These are phyloP conservation scores for Silene coronaria DNA, from an alignment of 179 eudicot genomes.

Conservation along the genomic window DNA sequence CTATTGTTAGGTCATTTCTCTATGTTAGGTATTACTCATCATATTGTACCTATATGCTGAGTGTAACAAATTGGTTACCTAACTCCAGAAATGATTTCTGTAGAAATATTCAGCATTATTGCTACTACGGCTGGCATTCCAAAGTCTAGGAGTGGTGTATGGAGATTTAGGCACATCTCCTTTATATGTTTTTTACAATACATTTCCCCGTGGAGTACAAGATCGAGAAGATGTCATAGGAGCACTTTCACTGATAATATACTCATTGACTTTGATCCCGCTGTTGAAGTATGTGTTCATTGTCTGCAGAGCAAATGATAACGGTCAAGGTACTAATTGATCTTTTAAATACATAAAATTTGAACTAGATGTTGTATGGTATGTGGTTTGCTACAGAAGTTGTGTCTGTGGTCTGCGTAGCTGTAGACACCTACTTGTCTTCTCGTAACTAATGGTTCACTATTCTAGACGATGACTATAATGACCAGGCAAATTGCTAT, in stretches of 20 bases:
- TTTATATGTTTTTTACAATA: slow-evolving; percentile 89
- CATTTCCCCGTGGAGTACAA: slow-evolving; percentile 65
- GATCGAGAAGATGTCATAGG: slow-evolving; percentile 84
- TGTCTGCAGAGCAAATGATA: slow-evolving; percentile 94
- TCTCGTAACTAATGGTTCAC: neutral
- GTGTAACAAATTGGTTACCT: slow-evolving; percentile 14
- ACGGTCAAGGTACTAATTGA: slow-evolving; percentile 73
- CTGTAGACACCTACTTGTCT: neutral
- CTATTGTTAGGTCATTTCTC: neutral
- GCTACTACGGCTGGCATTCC: slow-evolving; percentile 78
- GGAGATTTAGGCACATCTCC: slow-evolving; percentile 99
- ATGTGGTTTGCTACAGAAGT: neutral
- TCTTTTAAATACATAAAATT: slow-evolving; percentile 4
- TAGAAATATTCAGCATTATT: slow-evolving; percentile 77
- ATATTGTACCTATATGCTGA: neutral
- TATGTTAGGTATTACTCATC: neutral
- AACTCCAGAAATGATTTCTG: slow-evolving; percentile 25
- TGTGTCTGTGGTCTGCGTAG: neutral
- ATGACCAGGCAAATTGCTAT: neutral
- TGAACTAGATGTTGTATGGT: neutral
- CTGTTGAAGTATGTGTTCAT: slow-evolving; percentile 88
- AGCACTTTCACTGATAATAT: slow-evolving; percentile 87
- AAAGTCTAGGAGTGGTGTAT: slow-evolving; percentile 95
- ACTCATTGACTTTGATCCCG: slow-evolving; percentile 86
- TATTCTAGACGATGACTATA: neutral